Evolutionary conservation across 176 grass and related monocot species (phyloP).

Genomic region (Ananas comosus): DNA sequence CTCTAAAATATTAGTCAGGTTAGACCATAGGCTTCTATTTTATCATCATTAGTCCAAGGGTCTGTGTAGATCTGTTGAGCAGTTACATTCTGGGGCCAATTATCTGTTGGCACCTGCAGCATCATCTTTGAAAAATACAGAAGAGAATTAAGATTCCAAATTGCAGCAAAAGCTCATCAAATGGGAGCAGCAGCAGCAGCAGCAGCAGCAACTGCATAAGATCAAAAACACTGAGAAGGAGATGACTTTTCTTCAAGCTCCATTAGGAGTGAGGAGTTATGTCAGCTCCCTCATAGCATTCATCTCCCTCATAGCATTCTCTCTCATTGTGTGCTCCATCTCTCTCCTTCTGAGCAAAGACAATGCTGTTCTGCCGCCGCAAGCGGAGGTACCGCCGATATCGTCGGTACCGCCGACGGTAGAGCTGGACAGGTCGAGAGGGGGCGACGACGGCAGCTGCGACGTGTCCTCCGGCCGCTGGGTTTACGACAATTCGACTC

Average conservation of each 20-base stretch:
- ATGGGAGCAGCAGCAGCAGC: not conserved
- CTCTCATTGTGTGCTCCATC: slow-evolving; percentile 37
- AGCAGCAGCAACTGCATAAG: not conserved
- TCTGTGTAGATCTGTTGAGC: not conserved
- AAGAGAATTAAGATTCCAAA: not conserved
- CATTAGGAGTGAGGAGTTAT: slow-evolving; percentile 32
- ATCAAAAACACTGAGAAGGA: slow-evolving; percentile 1
- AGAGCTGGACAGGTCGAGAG: not conserved
- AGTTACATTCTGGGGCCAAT: not conserved
- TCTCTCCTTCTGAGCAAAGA: slow-evolving; percentile 34
- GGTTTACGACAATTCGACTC: slow-evolving; percentile 4
- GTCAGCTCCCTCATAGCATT: slow-evolving; percentile 35
- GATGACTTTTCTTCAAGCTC: slow-evolving; percentile 30
- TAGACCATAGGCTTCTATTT: not conserved
- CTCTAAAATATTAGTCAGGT: not conserved
- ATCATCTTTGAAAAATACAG: not conserved
- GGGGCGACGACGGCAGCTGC: not conserved
- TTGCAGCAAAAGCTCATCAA: no score
- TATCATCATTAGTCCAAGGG: not conserved
- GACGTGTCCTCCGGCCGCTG: slow-evolving; percentile 11
- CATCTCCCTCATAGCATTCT: slow-evolving; percentile 46
- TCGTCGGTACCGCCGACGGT: no score
- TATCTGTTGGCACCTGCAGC: not conserved
- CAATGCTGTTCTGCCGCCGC: not conserved
- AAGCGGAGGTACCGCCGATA: no score